Evolutionary conservation across 2,329 filamentous ascomycete species (phyloP).

Genomic region (Bisporella sp.): DNA sequence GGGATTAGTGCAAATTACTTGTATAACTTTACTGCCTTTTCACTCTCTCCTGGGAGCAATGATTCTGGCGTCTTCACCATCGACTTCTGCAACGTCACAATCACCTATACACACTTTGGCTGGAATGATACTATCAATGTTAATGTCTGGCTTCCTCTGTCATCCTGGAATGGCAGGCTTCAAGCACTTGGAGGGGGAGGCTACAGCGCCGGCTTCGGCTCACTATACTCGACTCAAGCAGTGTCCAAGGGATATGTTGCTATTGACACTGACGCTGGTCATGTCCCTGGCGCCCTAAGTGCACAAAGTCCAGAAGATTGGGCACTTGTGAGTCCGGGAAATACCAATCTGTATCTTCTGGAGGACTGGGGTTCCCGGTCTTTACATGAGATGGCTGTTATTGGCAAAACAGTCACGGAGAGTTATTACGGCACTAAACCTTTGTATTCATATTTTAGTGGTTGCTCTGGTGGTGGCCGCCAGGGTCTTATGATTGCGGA

Average conservation of each 20-base stretch:
- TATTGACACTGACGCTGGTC: constrained; percentile 23
- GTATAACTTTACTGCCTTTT: no score
- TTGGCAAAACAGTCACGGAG: constrained; percentile 29
- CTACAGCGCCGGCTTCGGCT: constrained; percentile 13
- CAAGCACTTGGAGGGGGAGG: constrained; percentile 27
- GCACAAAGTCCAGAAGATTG: not conserved
- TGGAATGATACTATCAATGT: not conserved
- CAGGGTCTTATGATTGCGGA: constrained; percentile 32
- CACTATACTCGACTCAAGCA: not conserved
- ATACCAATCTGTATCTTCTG: constrained; percentile 13
- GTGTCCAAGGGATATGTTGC: constrained; percentile 19
- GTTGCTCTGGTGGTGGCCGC: constrained; percentile 32
- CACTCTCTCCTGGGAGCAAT: no score
- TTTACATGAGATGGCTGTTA: constrained; percentile 26
- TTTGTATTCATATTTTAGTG: constrained; percentile 31
- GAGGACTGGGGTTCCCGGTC: constrained; percentile 31
- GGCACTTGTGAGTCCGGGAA: not conserved
- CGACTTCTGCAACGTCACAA: not conserved
- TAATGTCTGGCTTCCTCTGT: constrained; percentile 20
- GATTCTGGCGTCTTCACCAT: not conserved
- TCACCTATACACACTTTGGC: not conserved
- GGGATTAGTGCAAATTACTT: no score
- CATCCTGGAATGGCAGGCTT: constrained; percentile 26
- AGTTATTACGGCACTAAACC: constrained; percentile 28
- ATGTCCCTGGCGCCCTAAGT: not conserved